These are phyloP conservation scores for Acacia melanoxylon DNA, from an alignment of 306 rosid genomes.

Conservation along the genomic window DNA sequence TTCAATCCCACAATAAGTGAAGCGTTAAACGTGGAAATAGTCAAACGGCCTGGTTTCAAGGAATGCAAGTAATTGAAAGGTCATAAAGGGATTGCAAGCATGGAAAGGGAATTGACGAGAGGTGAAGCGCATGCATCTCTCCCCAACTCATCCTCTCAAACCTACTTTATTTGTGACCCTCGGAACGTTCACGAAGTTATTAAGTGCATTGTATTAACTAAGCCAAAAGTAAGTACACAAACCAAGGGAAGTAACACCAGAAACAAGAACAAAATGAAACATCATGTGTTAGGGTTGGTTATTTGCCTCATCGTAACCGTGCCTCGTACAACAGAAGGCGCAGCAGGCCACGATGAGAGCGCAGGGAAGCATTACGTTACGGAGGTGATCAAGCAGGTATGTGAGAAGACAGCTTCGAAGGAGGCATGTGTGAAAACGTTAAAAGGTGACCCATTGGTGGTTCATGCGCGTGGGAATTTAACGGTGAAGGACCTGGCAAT, in stretches of 20 bases:
- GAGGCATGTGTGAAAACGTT: conserved; percentile 1
- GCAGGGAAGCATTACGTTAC: background rate
- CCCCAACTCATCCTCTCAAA: background rate
- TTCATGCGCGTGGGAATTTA: background rate
- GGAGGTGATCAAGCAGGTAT: background rate
- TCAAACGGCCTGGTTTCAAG: background rate
- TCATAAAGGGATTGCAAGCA: no score
- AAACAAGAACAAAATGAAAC: conserved; percentile 34
- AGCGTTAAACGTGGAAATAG: no score
- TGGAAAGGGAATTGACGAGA: background rate
- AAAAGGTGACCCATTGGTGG: background rate
- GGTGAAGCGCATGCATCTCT: conserved; percentile 34
- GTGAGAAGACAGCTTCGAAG: background rate
- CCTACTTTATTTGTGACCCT: background rate
- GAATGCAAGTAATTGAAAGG: no score
- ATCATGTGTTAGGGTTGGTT: conserved; percentile 16
- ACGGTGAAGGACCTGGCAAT: conserved; percentile 11
- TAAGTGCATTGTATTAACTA: background rate
- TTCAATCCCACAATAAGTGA: no score
- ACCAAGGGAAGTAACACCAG: background rate
- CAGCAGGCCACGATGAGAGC: background rate
- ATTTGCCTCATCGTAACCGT: conserved; percentile 17
- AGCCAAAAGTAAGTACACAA: no score
- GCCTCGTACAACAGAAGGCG: conserved; percentile 20
- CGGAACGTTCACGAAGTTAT: background rate